Evolutionary conservation across 2,329 filamentous ascomycete genomes (phyloP).

Genomic region (Epichloe uncinata): DNA sequence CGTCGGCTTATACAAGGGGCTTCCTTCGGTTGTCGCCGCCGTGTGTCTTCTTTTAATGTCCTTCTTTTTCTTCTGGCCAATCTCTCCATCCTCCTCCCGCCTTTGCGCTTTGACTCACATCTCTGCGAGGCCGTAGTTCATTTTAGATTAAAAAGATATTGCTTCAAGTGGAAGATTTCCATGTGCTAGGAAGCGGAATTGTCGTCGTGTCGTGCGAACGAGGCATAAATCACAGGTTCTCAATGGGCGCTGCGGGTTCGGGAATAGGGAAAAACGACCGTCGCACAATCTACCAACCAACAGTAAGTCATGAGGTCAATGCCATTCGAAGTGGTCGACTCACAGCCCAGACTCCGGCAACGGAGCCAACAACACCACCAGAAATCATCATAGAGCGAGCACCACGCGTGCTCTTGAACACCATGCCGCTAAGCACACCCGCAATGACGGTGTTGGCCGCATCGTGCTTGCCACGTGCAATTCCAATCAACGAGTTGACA

Average conservation of each 20-base stretch:
- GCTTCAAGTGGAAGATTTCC: neutral
- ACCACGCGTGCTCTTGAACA: slow-evolving; percentile 94
- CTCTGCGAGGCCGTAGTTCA: neutral
- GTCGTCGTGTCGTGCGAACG: neutral
- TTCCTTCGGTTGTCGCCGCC: neutral
- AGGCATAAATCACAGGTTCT: slow-evolving; percentile 16
- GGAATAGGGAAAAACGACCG: slow-evolving; percentile 29
- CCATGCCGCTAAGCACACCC: slow-evolving; percentile 75
- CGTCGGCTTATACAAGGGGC: slow-evolving; percentile 19
- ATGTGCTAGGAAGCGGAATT: slow-evolving; percentile 29
- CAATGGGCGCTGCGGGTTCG: slow-evolving; percentile 15
- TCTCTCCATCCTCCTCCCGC: neutral
- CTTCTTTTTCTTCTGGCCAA: slow-evolving; percentile 6
- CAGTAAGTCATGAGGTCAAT: slow-evolving; percentile 3
- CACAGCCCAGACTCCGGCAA: slow-evolving; percentile 87
- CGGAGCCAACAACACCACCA: slow-evolving; percentile 71
- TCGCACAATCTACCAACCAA: slow-evolving; percentile 20
- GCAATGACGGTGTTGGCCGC: slow-evolving; percentile 77
- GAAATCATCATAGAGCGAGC: slow-evolving; percentile 89
- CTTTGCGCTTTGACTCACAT: slow-evolving; percentile 5
- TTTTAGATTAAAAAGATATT: neutral
- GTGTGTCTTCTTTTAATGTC: neutral
- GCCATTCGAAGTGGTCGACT: slow-evolving; percentile 24
- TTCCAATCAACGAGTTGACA: slow-evolving; percentile 72
- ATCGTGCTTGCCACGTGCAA: slow-evolving; percentile 74